phyloP scores from a whole-genome alignment of 75 land plant genomes.

The Selaginella moellendorffii region DNA sequence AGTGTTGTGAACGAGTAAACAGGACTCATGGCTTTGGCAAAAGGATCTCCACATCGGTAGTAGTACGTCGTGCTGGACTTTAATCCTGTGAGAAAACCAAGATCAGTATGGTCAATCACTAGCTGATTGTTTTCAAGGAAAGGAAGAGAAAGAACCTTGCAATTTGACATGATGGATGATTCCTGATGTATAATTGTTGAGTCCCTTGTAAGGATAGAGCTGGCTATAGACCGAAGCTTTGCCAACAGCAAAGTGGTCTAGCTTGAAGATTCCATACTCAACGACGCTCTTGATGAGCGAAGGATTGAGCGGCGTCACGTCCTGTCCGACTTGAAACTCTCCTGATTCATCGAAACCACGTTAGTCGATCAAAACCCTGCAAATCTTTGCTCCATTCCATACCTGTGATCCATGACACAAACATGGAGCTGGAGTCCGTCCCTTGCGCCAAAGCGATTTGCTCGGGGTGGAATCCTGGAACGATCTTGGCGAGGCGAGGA shows the following conservation, averaged over 20 bases:
- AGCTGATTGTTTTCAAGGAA: no score
- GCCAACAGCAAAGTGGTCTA: conserved; percentile 28
- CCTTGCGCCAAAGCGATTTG: conserved; percentile 71
- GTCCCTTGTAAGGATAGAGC: conserved; percentile 67
- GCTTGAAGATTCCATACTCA: conserved; percentile 30
- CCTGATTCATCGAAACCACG: conserved; percentile 29
- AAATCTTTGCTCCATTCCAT: background rate
- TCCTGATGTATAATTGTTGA: conserved; percentile 85
- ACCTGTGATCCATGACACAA: conserved; percentile 94
- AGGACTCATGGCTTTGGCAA: background rate
- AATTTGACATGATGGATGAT: conserved; percentile 88
- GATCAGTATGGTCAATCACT: no score
- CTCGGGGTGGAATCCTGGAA: conserved; percentile 38
- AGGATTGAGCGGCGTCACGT: conserved; percentile 53
- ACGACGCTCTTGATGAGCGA: conserved; percentile 48
- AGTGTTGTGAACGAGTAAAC: background rate
- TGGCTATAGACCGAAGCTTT: conserved; percentile 64
- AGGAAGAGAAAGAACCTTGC: conserved; percentile 48
- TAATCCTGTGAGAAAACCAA: conserved; percentile 2
- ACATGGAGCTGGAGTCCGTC: conserved; percentile 45
- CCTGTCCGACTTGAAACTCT: conserved; percentile 55
- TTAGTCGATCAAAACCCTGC: background rate
- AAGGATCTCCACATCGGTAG: conserved; percentile 4
- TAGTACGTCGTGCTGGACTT: background rate
- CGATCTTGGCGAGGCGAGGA: conserved; percentile 30